Evolutionary conservation across 805 yeast species (phyloP), one percentile per base, ranked within the genome.

Genomic region (Ogataea allantospora): DNA sequence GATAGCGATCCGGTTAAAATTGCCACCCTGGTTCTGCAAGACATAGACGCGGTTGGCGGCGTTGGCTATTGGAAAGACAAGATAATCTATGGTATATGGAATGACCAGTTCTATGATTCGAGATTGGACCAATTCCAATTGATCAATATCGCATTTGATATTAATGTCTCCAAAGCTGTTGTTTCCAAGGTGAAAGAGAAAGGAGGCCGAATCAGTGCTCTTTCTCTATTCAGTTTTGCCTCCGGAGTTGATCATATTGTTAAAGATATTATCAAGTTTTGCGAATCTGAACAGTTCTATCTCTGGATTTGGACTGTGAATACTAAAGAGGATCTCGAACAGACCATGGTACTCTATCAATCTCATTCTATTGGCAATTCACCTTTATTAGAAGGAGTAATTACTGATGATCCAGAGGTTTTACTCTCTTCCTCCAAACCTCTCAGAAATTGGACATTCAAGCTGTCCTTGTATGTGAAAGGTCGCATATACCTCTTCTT

Each of bases 301-400:
- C 41, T 64, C 11, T 65, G 65, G 63, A 47, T 63, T 33, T 65
- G 69, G 69, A 65, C 69, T 9, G 53, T 62, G 17, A 65, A 64
- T 43, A 33, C 46, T 16, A 38, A 44, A 7, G 29, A 43, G 12
- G 63, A 57, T 18, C 32, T 60, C 7, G 30, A 42, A 9, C 34
- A 41, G 11, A 53, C 54, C 4, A 18, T 46, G 1, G 29, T 49
- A 3, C 18, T 29, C 7, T 53, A 49, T 33, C 13, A 20, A 6
- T 42, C 40, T 3, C 62, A 60, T 22, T 22, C 50, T 13, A 36
- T 54, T 22, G 8, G 11, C 8, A n/a, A n/a, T 21, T 4, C 8
- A 21, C 11, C 23, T 4, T 21, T 21, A 21, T 30, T 46, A 18
- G 29, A 22, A n/a, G 50, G 54, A 7, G 27, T 49, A 16, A 37